Evolutionary conservation across 169 alveolate species (phyloP).

Genomic region (Babesia divergens): DNA sequence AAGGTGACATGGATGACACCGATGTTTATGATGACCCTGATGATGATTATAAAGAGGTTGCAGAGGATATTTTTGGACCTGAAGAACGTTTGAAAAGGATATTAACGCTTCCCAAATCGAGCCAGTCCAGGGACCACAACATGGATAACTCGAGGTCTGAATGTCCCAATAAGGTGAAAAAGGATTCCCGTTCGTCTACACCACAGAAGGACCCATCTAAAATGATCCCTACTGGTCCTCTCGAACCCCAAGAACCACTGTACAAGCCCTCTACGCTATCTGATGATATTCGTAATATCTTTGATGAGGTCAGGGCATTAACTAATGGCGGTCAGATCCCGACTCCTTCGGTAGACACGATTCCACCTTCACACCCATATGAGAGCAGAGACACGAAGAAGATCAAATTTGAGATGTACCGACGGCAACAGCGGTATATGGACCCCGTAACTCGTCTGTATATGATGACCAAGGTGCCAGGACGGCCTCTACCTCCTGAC

Average conservation of each 20-base stretch:
- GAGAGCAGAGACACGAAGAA: background rate
- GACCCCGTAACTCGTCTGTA: slow-evolving; percentile 25
- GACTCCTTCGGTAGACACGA: background rate
- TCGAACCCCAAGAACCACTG: slow-evolving; percentile 8
- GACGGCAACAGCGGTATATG: background rate
- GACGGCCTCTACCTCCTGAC: slow-evolving; percentile 11
- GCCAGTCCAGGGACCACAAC: background rate
- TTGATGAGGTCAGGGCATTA: slow-evolving; percentile 3
- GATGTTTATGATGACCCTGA: slow-evolving; percentile 35
- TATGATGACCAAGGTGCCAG: slow-evolving; percentile 18
- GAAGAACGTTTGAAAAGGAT: background rate
- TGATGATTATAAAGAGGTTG: slow-evolving; percentile 53
- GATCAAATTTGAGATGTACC: background rate
- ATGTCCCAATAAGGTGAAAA: background rate
- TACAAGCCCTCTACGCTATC: slow-evolving; percentile 5
- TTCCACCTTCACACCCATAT: background rate
- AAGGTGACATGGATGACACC: background rate
- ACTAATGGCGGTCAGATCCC: background rate
- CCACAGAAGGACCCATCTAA: background rate
- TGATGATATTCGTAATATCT: background rate
- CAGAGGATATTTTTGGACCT: slow-evolving; percentile 30
- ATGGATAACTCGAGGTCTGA: background rate
- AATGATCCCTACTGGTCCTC: slow-evolving; percentile 2
- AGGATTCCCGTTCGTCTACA: too few species aligned
- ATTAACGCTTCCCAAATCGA: background rate